Base-by-base conservation (phyloP, 78 protist species). In the slime mould (Dictyostelium discoideum) region DNA sequence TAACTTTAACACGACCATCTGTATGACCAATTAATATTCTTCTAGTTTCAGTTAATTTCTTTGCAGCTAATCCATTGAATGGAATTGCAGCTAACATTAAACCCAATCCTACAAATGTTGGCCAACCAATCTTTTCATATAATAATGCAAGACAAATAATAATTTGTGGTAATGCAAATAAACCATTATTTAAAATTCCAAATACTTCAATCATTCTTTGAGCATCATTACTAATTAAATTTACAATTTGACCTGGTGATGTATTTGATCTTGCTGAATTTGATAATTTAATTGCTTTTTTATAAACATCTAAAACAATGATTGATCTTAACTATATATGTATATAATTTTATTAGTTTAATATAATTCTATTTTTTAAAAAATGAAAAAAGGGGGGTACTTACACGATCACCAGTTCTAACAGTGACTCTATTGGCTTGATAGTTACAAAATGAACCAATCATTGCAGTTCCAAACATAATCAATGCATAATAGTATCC, bases 171-270 rank as follows among this genome's bases (percentile, higher is more conserved):
- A 96, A 83, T 7, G 92, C 97, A 39, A 95, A 86, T 95, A 96
- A 94, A 65, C 97, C 40, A 39, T 92, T 93, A 89, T 98, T 97
- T 11, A 98, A 85, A 60, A 96, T 73, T 26, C 57, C 16, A 24
- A 79, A 86, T 14, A 93, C 95, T n/a, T 94, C 96, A 80, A 40
- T n/a, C 78, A 98, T 78, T 20, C 97, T 81, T 72, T 96, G 96
- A 9, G 98, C 96, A 83, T 98, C 99, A 57, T 87, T 90, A 60
- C 93, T 22, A 98, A 97, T 97, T 42, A 94, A 96, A 57, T 95
- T 98, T 18, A 87, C 93, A 37, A 97, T 93, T 72, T 97, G 93
- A 39, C 99, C 98, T 4, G 92, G 63, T 7, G 97, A 81, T 82
- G 94, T 90, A 20, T 65, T 72, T 13, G 80, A 5, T 69, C 81